phyloP scores from a whole-genome alignment of 371 early-diverging fungal species.

The Sporodiniella umbellata region DNA sequence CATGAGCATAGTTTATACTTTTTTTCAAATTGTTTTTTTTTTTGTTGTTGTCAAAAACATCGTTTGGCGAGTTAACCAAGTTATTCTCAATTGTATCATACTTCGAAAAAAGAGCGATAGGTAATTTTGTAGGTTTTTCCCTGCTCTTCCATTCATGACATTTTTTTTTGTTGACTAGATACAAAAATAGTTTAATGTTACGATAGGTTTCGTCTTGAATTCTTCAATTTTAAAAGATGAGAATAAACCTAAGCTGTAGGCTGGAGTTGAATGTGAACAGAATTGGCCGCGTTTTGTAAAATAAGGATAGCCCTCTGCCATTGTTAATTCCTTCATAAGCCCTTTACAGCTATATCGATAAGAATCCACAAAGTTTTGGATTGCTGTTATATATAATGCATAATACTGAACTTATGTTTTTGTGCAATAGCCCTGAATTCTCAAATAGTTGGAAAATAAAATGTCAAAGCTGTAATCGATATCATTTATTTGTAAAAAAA shows the following conservation, averaged over 20 bases:
- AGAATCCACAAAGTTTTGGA: no score
- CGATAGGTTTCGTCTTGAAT: slow-evolving; percentile 7
- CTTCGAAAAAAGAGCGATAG: slow-evolving; percentile 3
- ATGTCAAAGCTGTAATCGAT: no score
- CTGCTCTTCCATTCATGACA: slow-evolving; percentile 4
- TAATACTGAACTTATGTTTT: no score
- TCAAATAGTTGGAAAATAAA: no score
- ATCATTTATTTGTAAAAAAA: no score
- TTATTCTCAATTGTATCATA: slow-evolving; percentile 5
- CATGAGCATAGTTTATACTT: slow-evolving; percentile 8
- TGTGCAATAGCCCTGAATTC: no score
- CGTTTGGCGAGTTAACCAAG: slow-evolving; percentile 2
- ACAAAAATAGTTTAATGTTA: slow-evolving; percentile 7
- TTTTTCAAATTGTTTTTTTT: slow-evolving; percentile 1
- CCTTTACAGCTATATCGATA: no score
- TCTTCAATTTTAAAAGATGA: slow-evolving; percentile 6
- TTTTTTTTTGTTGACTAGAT: slow-evolving; percentile 7
- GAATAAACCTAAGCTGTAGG: slow-evolving; percentile 3
- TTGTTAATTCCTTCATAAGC: slow-evolving; percentile 2
- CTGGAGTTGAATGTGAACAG: slow-evolving; percentile 4
- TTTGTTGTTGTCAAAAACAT: slow-evolving; percentile 9
- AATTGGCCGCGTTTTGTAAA: slow-evolving; percentile 2
- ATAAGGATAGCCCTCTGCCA: slow-evolving; percentile 1
- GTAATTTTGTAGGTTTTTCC: slow-evolving; percentile 8
- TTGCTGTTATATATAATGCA: no score